Percentiles rank a stretch among this genome's conserved stretches.
Evolutionary conservation across 352 stramenopile genomes (phyloP).

Genomic region (Phytophthora citrophthora): DNA sequence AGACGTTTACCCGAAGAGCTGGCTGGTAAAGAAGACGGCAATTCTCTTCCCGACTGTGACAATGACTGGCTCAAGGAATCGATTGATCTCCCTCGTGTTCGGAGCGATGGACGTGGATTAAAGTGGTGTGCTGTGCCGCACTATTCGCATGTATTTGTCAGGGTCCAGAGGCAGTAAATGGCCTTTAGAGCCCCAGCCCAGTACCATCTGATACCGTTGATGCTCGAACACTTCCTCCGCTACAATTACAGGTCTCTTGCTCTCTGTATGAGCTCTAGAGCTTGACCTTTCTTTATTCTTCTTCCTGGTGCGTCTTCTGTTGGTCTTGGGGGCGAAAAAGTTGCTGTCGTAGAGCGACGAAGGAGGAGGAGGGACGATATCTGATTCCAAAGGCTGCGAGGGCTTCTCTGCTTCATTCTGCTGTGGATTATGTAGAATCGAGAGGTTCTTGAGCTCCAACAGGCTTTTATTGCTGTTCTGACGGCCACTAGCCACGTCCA

Average conservation of each 20-base stretch:
- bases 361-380: background rate
- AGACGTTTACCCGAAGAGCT: conserved; percentile 46
- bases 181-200: conserved; percentile 79
- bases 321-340: conserved; percentile 22
- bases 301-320: conserved; percentile 1
- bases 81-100: conserved; percentile 29
- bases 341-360: conserved; percentile 36
- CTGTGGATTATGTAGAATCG: background rate
- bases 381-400: background rate
- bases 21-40: conserved; percentile 27
- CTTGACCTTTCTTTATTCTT: background rate
- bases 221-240: conserved; percentile 74
- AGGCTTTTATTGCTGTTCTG: conserved; percentile 15
- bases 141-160: conserved; percentile 64
- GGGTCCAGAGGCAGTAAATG: conserved; percentile 77
- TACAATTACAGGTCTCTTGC: conserved; percentile 27
- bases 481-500: background rate
- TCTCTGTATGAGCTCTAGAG: background rate
- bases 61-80: conserved; percentile 22
- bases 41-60: conserved; percentile 8
- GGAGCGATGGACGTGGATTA: conserved; percentile 28
- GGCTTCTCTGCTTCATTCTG: background rate
- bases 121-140: conserved; percentile 46
- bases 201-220: conserved; percentile 72
- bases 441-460: conserved; percentile 13